These are phyloP conservation scores for Mangifera indica DNA, from an alignment of 345 rosid genomes.

Conservation along the genomic window DNA sequence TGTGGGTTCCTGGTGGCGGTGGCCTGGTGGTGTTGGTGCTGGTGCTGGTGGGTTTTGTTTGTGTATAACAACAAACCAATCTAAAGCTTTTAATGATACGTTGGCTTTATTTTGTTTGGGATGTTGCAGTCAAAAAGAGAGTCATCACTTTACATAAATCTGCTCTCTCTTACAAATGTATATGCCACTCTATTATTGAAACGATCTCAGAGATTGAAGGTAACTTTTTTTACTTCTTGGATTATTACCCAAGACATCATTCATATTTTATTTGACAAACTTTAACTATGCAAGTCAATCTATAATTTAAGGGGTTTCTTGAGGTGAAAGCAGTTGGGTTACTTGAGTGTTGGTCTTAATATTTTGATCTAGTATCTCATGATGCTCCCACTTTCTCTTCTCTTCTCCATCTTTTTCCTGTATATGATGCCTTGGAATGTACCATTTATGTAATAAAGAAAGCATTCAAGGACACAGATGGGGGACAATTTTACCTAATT, in stretches of 20 bases:
- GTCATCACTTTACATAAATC: conserved; percentile 19
- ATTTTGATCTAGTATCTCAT: neutral
- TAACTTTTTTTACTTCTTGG: too few relatives aligned
- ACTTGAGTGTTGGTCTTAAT: conserved; percentile 1
- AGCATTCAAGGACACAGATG: neutral
- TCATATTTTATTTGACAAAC: too few relatives aligned
- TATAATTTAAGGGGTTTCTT: conserved; percentile 4
- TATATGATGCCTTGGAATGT: conserved; percentile 6
- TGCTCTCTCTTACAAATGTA: neutral
- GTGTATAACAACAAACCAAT: conserved; percentile 24
- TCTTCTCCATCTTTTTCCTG: neutral
- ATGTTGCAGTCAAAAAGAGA: conserved; percentile 23
- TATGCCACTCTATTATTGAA: too few relatives aligned
- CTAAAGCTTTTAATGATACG: conserved; percentile 11
- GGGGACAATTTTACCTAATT: conserved; percentile 1
- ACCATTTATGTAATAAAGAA: neutral
- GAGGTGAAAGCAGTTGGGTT: conserved; percentile 7
- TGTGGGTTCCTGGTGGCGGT: too few relatives aligned
- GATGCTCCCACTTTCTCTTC: conserved; percentile 13
- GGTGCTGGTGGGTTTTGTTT: conserved; percentile 6
- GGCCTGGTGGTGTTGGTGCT: too few relatives aligned
- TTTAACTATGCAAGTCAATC: conserved; percentile 6
- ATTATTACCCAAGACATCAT: too few relatives aligned
- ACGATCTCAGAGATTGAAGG: too few relatives aligned
- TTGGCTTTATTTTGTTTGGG: conserved; percentile 10